These are phyloP conservation scores for Nicotiana sylvestris DNA, from an alignment of 257 asterid genomes.

Conservation along the genomic window DNA sequence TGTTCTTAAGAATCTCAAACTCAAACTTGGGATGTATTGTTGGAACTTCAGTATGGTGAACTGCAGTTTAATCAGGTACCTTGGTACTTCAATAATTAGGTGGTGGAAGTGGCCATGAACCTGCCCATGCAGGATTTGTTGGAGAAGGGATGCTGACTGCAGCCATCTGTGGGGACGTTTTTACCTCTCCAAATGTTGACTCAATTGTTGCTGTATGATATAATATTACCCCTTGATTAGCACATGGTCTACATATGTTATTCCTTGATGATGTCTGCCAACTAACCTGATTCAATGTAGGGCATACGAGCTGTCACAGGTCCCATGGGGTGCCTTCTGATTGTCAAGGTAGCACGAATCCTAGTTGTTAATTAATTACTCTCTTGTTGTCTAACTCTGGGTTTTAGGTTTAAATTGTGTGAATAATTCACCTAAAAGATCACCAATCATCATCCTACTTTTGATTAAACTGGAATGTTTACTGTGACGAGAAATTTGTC, in stretches of 20 bases:
- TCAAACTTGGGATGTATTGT: background rate
- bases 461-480: background rate
- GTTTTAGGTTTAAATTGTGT: background rate
- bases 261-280: conserved; percentile 10
- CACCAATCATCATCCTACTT: background rate
- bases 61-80: conserved; percentile 8
- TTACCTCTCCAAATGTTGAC: conserved; percentile 90
- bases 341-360: conserved; percentile 65
- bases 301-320: conserved; percentile 98
- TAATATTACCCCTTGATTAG: conserved; percentile 18
- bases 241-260: background rate
- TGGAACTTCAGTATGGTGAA: background rate
- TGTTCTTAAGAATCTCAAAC: background rate
- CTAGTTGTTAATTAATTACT: conserved; percentile 1
- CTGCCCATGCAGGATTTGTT: conserved; percentile 98
- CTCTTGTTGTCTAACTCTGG: background rate
- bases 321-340: conserved; percentile 83
- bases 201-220: conserved; percentile 86
- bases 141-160: conserved; percentile 99
- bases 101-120: conserved; percentile 99
- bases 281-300: conserved; percentile 32
- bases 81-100: conserved; percentile 45
- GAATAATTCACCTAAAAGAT: background rate
- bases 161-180: conserved; percentile 96
- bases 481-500: background rate